Evolutionary conservation across 2,329 filamentous ascomycete genomes (phyloP).

Genomic region (Camptophora hylomeconis): DNA sequence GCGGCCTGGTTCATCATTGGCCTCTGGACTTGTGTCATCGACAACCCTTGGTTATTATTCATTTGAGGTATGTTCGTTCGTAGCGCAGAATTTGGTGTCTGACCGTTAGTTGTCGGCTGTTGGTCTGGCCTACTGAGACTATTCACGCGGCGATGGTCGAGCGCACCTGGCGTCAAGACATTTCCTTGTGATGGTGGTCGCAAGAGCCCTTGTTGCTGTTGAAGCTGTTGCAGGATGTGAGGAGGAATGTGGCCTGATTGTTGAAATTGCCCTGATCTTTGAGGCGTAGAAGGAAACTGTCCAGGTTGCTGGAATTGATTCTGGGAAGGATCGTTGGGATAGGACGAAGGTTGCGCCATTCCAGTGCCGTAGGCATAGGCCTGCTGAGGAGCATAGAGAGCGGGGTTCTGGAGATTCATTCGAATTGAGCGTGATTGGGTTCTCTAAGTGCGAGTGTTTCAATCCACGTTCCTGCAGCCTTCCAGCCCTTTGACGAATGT

Average conservation of each 20-base stretch:
- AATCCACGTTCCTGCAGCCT: slow-evolving; percentile 5
- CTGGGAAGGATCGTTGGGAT: slow-evolving; percentile 12
- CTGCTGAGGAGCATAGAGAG: slow-evolving; percentile 7
- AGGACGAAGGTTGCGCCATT: slow-evolving; percentile 5
- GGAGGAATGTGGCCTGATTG: slow-evolving; percentile 10
- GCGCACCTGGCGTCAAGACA: too few species aligned
- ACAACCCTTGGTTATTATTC: too few species aligned
- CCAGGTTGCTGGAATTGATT: slow-evolving; percentile 12
- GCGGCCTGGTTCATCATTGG: too few species aligned
- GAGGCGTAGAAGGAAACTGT: slow-evolving; percentile 10
- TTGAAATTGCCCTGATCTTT: slow-evolving; percentile 10
- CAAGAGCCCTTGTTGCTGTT: slow-evolving; percentile 9
- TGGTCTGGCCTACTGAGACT: too few species aligned
- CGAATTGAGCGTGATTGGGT: slow-evolving; percentile 4
- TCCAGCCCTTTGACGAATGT: too few species aligned
- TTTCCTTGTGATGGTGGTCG: slow-evolving; percentile 4
- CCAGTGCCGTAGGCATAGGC: slow-evolving; percentile 4
- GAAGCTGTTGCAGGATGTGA: slow-evolving; percentile 14
- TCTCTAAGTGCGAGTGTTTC: slow-evolving; percentile 1
- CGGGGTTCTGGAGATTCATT: slow-evolving; percentile 17
- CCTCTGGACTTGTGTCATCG: too few species aligned
- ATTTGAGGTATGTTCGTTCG: too few species aligned
- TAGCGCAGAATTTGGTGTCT: too few species aligned
- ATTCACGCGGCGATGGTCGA: too few species aligned
- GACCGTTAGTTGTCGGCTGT: too few species aligned